These are phyloP conservation scores for Neonectria sp. DNA, from an alignment of 2,329 filamentous ascomycete genomes.

Conservation along the genomic window DNA sequence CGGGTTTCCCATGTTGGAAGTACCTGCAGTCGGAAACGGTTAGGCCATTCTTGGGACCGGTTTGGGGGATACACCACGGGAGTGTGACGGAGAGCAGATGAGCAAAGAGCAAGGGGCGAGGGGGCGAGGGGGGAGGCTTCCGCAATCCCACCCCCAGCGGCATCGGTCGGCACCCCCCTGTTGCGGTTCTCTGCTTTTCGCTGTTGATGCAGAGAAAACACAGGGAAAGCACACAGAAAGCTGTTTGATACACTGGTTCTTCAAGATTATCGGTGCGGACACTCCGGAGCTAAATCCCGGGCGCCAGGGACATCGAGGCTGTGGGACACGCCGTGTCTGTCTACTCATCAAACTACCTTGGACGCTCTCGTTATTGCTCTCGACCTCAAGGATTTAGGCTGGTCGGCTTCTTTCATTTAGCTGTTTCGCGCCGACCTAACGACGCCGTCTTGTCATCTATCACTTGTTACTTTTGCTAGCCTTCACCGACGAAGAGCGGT, in stretches of 20 bases:
- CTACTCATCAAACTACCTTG: constrained; percentile 38
- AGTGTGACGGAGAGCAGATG: constrained; percentile 46
- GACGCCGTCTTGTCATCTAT: constrained; percentile 45
- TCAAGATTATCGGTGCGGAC: constrained; percentile 32
- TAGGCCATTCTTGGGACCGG: constrained; percentile 31
- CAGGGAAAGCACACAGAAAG: constrained; percentile 35
- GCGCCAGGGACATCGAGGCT: constrained; percentile 37
- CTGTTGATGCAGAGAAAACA: constrained; percentile 42
- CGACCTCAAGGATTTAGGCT: constrained; percentile 31
- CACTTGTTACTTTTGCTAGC: constrained; percentile 48
- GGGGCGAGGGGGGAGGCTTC: constrained; percentile 2
- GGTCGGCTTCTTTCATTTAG: constrained; percentile 24
- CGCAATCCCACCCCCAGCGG: constrained; percentile 37
- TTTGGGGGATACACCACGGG: constrained; percentile 40
- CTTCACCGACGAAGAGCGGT: constrained; percentile 43
- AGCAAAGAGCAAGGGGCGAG: constrained; percentile 25
- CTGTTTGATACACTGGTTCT: constrained; percentile 47
- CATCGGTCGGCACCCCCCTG: constrained; percentile 40
- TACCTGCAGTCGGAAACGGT: constrained; percentile 28
- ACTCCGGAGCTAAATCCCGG: constrained; percentile 28
- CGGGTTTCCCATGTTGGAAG: constrained; percentile 24
- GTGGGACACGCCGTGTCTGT: constrained; percentile 41
- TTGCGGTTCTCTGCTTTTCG: constrained; percentile 36
- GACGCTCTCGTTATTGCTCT: constrained; percentile 34
- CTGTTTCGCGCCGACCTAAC: constrained; percentile 25